Evolutionary conservation across 202 grass and related monocot genomes (phyloP).

Genomic region (Zoysia matrella): DNA sequence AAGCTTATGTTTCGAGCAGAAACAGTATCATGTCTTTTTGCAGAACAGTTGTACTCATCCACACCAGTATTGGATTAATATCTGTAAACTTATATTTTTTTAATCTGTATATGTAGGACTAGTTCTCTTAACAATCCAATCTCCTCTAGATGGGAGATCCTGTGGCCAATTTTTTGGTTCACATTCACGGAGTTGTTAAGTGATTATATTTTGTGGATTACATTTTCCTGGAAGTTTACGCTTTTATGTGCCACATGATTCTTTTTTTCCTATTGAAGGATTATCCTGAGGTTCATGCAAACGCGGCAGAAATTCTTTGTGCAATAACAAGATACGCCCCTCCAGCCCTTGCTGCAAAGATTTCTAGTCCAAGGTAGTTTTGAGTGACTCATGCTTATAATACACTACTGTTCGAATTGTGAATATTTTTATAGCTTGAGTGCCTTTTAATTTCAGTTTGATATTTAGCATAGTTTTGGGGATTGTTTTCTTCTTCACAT

Average conservation of each 20-base stretch:
- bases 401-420: background rate
- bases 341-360: slow-evolving; percentile 83
- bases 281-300: slow-evolving; percentile 95
- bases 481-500: slow-evolving; percentile 12
- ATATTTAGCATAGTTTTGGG: slow-evolving; percentile 41
- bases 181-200: slow-evolving; percentile 1
- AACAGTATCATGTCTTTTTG: background rate
- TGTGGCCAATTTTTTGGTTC: slow-evolving; percentile 16
- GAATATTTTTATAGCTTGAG: slow-evolving; percentile 8
- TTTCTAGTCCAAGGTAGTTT: slow-evolving; percentile 79
- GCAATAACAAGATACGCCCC: slow-evolving; percentile 79
- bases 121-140: background rate
- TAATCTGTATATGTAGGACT: slow-evolving; percentile 16
- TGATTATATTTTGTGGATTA: slow-evolving; percentile 5
- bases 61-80: background rate
- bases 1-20: slow-evolving; percentile 19
- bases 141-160: slow-evolving; percentile 22
- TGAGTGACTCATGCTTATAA: slow-evolving; percentile 7
- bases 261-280: slow-evolving; percentile 55
- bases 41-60: background rate
- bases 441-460: slow-evolving; percentile 25
- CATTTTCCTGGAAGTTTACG: slow-evolving; percentile 8
- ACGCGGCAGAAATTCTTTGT: slow-evolving; percentile 47
- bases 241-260: slow-evolving; percentile 12
- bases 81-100: slow-evolving; percentile 1